Conservation (phyloP, 2,329 filamentous ascomycete genomes). For the Curvularia hawaiiensis region DNA sequence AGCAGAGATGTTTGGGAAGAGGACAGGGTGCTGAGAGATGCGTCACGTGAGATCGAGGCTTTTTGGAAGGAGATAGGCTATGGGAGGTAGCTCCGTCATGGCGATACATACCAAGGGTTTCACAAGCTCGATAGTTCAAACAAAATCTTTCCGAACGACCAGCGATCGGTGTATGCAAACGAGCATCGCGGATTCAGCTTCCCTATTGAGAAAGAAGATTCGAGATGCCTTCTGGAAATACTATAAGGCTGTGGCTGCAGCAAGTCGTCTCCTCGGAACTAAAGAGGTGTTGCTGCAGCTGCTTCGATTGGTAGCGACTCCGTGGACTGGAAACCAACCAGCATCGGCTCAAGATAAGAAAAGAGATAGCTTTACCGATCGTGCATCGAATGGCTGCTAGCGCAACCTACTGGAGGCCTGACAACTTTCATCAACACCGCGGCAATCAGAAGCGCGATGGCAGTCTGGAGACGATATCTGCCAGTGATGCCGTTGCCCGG, state of each 20-base stretch:
- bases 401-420: neutral
- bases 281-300: neutral
- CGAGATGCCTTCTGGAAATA: neutral
- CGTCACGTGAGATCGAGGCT: slow-evolving; percentile 29
- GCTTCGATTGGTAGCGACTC: neutral
- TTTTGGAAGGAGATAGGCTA: slow-evolving; percentile 23
- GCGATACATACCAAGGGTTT: neutral
- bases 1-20: slow-evolving; percentile 33
- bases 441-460: neutral
- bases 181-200: neutral
- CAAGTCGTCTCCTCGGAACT: neutral
- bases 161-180: neutral
- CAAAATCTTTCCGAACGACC: neutral
- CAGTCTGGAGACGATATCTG: neutral
- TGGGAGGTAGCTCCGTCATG: neutral
- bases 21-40: slow-evolving; percentile 30
- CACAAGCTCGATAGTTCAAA: neutral
- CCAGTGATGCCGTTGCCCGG: neutral
- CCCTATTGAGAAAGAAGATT: neutral
- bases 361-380: neutral
- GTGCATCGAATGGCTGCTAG: neutral
- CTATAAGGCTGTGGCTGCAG: too few relatives aligned
- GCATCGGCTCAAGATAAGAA: neutral
- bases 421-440: neutral
- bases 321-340: neutral